phyloP scores from a whole-genome alignment of 805 yeast species.

The Lipomyces sp. region DNA sequence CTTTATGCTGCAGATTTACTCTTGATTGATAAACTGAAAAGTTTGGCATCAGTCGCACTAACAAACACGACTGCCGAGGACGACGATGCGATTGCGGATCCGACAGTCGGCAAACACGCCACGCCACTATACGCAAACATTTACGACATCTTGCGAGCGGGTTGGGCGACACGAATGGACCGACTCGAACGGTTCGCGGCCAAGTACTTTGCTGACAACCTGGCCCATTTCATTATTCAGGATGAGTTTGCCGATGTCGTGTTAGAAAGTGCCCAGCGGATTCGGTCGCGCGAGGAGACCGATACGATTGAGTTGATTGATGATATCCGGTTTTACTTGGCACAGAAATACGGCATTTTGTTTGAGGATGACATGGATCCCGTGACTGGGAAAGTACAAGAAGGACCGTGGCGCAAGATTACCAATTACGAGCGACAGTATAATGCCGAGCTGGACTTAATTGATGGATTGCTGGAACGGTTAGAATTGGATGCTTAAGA shows the following conservation, averaged over 20 bases:
- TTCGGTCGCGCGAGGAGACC: slow-evolving; percentile 65
- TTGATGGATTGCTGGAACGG: slow-evolving; percentile 50
- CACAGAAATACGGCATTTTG: slow-evolving; percentile 48
- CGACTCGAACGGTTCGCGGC: slow-evolving; percentile 70
- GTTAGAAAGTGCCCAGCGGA: slow-evolving; percentile 59
- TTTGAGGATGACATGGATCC: slow-evolving; percentile 37
- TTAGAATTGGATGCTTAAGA: slow-evolving; percentile 52
- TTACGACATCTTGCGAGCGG: slow-evolving; percentile 63
- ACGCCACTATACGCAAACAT: slow-evolving; percentile 46
- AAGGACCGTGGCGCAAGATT: slow-evolving; percentile 40
- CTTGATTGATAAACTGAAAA: slow-evolving; percentile 62
- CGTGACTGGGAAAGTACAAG: slow-evolving; percentile 35
- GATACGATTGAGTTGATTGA: slow-evolving; percentile 82
- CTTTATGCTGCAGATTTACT: slow-evolving; percentile 62
- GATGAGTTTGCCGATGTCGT: slow-evolving; percentile 50
- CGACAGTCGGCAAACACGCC: slow-evolving; percentile 9
- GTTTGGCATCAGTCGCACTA: slow-evolving; percentile 56
- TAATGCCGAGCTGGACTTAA: slow-evolving; percentile 48
- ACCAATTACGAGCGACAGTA: slow-evolving; percentile 45
- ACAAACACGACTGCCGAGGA: slow-evolving; percentile 44
- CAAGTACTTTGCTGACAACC: slow-evolving; percentile 57
- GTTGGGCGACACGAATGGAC: slow-evolving; percentile 70
- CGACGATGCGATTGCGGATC: slow-evolving; percentile 43
- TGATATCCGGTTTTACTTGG: slow-evolving; percentile 70
- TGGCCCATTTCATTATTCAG: slow-evolving; percentile 49